phyloP scores from a whole-genome alignment of 306 rosid genomes.

The Nissolia schottii region DNA sequence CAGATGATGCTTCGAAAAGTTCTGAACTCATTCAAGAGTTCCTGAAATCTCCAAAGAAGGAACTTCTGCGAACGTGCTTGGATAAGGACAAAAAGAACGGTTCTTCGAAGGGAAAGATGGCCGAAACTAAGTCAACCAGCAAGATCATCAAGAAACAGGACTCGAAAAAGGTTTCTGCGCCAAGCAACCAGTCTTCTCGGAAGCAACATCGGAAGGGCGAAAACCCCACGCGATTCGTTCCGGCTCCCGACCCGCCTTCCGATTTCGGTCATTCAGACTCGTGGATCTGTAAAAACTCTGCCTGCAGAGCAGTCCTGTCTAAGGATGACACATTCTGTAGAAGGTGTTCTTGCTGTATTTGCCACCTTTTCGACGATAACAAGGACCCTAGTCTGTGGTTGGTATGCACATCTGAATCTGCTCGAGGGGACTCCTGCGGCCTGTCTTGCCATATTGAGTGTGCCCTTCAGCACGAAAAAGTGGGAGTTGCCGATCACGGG shows the following conservation, averaged over 20 bases:
- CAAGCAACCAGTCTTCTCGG: conserved; percentile 52
- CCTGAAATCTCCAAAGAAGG: conserved; percentile 68
- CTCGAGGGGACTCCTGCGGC: conserved; percentile 82
- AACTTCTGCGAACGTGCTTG: conserved; percentile 52
- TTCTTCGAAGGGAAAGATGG: conserved; percentile 49
- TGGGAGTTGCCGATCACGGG: conserved; percentile 97
- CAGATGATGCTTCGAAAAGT: conserved; percentile 74
- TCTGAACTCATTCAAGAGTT: conserved; percentile 71
- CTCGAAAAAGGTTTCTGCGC: conserved; percentile 53
- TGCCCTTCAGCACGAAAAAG: conserved; percentile 86
- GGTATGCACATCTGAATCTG: conserved; percentile 82
- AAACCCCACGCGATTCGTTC: conserved; percentile 63
- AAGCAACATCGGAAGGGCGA: conserved; percentile 89
- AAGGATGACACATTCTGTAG: conserved; percentile 88
- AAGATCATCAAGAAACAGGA: conserved; percentile 79
- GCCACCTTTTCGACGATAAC: conserved; percentile 94
- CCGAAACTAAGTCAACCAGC: conserved; percentile 54
- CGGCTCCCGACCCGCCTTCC: conserved; percentile 56
- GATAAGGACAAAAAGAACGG: conserved; percentile 59
- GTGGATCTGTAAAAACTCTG: conserved; percentile 96
- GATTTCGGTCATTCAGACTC: conserved; percentile 69
- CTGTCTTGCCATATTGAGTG: conserved; percentile 96
- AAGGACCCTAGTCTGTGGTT: conserved; percentile 99
- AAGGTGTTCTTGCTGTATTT: conserved; percentile 99
- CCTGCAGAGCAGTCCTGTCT: conserved; percentile 92